Evolutionary conservation across 495 filamentous ascomycete genomes (phyloP).

Genomic region (Penicillium crystallinum): DNA sequence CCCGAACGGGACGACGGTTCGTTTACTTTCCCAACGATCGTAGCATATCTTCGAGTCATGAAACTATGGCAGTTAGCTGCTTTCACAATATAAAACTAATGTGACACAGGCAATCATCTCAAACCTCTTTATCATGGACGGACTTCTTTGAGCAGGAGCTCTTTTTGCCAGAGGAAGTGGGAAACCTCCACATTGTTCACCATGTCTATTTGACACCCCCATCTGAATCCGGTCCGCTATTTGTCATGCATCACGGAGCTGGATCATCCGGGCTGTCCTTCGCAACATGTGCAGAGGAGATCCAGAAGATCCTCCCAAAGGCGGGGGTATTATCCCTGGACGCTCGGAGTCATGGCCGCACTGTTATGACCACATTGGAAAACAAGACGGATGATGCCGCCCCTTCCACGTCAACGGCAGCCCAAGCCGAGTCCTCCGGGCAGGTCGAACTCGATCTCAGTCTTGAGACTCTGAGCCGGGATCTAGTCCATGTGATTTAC

Average conservation of each 20-base stretch:
- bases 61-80: neutral
- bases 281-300: slow-evolving; percentile 68
- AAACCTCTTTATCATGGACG: slow-evolving; percentile 65
- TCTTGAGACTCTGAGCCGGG: slow-evolving; percentile 63
- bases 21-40: slow-evolving; percentile 14
- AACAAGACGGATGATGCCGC: neutral
- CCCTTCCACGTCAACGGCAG: slow-evolving; percentile 15
- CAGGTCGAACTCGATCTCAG: slow-evolving; percentile 52
- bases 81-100: slow-evolving; percentile 1
- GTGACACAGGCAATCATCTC: slow-evolving; percentile 19
- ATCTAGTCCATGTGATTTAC: slow-evolving; percentile 65
- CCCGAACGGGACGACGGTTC: slow-evolving; percentile 56
- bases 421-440: slow-evolving; percentile 24
- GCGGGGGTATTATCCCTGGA: slow-evolving; percentile 82
- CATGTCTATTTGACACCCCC: slow-evolving; percentile 79
- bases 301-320: slow-evolving; percentile 70
- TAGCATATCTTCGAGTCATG: neutral
- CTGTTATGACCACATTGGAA: slow-evolving; percentile 35
- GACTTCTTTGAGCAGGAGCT: slow-evolving; percentile 85
- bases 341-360: slow-evolving; percentile 81
- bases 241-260: slow-evolving; percentile 86
- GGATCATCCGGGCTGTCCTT: slow-evolving; percentile 88
- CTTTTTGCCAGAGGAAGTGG: slow-evolving; percentile 51
- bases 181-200: slow-evolving; percentile 52
- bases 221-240: slow-evolving; percentile 60